Conservation (phyloP, 192 early-diverging fungal species). For the Pilobolus umbonatus region DNA sequence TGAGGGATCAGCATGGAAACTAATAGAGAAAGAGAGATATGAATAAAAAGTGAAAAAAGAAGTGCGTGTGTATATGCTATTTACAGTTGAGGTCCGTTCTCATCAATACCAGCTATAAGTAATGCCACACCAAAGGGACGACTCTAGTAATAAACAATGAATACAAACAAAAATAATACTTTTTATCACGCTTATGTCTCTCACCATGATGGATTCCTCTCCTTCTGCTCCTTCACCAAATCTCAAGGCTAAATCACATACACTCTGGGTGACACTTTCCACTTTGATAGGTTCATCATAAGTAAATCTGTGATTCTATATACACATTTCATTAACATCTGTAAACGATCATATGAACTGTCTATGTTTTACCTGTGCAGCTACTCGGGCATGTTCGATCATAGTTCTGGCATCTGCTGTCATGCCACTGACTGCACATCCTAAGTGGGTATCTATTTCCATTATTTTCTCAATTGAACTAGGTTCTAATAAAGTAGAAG, state of each 20-base stretch:
- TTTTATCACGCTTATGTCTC: background rate
- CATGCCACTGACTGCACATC: constrained; percentile 96
- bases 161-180: background rate
- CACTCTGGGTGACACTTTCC: constrained; percentile 94
- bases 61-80: constrained; percentile 13
- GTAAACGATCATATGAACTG: background rate
- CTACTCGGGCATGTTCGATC: constrained; percentile 96
- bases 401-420: constrained; percentile 96
- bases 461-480: constrained; percentile 97
- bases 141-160: constrained; percentile 50
- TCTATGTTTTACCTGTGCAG: constrained; percentile 69
- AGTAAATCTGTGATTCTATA: constrained; percentile 88
- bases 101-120: constrained; percentile 95
- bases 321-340: background rate
- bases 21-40: too few species aligned
- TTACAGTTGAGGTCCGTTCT: constrained; percentile 96
- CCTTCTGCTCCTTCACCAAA: constrained; percentile 97
- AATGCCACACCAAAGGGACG: constrained; percentile 99
- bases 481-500: constrained; percentile 86
- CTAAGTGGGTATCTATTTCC: constrained; percentile 93
- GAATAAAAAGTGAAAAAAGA: background rate
- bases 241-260: constrained; percentile 95
- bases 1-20: constrained; percentile 94
- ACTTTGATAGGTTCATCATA: constrained; percentile 96
- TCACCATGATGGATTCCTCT: constrained; percentile 95